A percentile compares a stretch with the other conserved stretches of the same genome.
Evolutionary conservation across 768 basidiomycete genomes (phyloP).

Genomic region (Boletellus ananas): DNA sequence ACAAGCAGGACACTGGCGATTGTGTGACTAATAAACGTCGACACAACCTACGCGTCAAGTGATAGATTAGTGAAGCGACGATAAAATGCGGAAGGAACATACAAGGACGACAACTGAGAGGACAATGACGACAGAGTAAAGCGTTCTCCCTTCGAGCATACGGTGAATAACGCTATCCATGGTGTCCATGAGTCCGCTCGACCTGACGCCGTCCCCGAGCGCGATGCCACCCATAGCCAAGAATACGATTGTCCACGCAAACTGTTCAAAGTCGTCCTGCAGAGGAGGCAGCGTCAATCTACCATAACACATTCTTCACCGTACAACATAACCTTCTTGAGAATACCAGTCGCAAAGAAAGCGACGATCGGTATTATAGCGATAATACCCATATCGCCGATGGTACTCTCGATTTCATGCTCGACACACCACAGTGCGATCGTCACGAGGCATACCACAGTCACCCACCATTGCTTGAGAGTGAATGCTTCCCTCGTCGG

Average conservation of each 20-base stretch:
- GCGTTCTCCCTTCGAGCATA: constrained; percentile 55
- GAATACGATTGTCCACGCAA: constrained; percentile 93
- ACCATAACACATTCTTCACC: not conserved
- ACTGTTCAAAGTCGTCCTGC: constrained; percentile 93
- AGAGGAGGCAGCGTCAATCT: constrained; percentile 1
- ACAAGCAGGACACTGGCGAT: constrained; percentile 97
- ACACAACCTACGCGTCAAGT: constrained; percentile 54
- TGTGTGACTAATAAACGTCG: constrained; percentile 97
- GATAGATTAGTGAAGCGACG: not conserved
- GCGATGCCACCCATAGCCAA: constrained; percentile 98
- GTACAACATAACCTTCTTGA: constrained; percentile 72
- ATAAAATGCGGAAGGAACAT: constrained; percentile 12
- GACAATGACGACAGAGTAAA: constrained; percentile 70
- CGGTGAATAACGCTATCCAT: constrained; percentile 62
- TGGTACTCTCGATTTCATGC: constrained; percentile 62
- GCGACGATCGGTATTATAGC: constrained; percentile 89
- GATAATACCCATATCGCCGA: constrained; percentile 98
- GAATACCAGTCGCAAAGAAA: constrained; percentile 89
- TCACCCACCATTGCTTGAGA: constrained; percentile 85
- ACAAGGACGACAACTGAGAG: constrained; percentile 71
- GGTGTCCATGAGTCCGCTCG: constrained; percentile 81
- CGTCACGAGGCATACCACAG: constrained; percentile 75
- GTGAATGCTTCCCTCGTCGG: constrained; percentile 81
- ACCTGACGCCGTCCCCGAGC: constrained; percentile 87
- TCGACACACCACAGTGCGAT: constrained; percentile 90